Percentiles rank a stretch among this genome's conserved stretches.
Evolutionary conservation across 345 rosid species (phyloP).

Genomic region (Gossypium thurberi): DNA sequence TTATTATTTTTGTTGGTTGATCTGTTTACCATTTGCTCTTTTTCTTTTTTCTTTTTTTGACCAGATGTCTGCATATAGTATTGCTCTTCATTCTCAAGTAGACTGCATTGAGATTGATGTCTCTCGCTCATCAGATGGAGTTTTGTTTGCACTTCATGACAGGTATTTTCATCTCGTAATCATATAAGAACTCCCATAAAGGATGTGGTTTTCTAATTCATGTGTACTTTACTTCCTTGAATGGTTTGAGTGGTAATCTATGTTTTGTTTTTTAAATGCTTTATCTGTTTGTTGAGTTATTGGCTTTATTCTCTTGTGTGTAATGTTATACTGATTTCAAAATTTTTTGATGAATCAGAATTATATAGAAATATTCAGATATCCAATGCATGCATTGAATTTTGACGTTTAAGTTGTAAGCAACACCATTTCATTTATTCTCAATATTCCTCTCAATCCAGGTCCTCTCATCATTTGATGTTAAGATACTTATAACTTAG

Average conservation of each 20-base stretch:
- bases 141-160: constrained; percentile 80
- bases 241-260: not conserved
- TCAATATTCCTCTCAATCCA: not conserved
- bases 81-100: constrained; percentile 63
- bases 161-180: constrained; percentile 40
- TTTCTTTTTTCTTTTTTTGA: constrained; percentile 3
- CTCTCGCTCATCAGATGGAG: constrained; percentile 89
- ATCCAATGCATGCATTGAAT: not conserved
- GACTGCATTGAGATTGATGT: constrained; percentile 95
- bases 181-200: not conserved
- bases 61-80: constrained; percentile 72
- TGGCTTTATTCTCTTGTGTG: not conserved
- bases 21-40: constrained; percentile 10
- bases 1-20: not conserved
- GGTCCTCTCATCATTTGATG: not conserved
- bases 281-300: not conserved
- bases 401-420: not conserved
- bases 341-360: not conserved
- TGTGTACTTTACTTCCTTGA: not conserved
- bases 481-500: not conserved
- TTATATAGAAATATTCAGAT: not conserved
- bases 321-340: not conserved
- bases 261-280: not conserved
- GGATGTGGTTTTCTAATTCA: not conserved
- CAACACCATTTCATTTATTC: not conserved